phyloP scores from a whole-genome alignment of 768 basidiomycete genomes.

The Amanita exitialis region DNA sequence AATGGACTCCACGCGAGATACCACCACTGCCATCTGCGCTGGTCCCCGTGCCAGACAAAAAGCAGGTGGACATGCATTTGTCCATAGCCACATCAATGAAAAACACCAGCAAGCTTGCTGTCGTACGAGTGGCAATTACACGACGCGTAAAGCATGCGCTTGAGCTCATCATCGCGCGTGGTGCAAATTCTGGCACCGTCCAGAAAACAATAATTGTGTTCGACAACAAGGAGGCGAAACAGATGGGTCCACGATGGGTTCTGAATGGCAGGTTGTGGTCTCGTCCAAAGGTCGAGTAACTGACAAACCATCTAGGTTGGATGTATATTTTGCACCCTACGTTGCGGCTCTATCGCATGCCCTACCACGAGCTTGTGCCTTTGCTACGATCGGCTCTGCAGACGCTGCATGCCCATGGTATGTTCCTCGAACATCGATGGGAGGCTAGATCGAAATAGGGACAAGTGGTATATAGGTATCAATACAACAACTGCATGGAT shows the following conservation, averaged over 20 bases:
- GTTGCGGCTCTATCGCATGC: constrained; percentile 31
- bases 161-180: constrained; percentile 28
- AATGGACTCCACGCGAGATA: background rate
- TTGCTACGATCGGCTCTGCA: constrained; percentile 21
- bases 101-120: constrained; percentile 19
- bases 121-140: constrained; percentile 21
- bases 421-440: constrained; percentile 14
- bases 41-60: background rate
- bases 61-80: constrained; percentile 3
- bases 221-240: constrained; percentile 14
- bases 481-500: background rate
- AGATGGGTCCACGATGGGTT: constrained; percentile 10
- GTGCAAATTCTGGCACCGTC: constrained; percentile 19
- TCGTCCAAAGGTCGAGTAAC: constrained; percentile 16
- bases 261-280: constrained; percentile 1
- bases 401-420: constrained; percentile 13
- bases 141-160: constrained; percentile 29
- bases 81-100: constrained; percentile 22
- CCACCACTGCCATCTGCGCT: background rate
- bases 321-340: constrained; percentile 32
- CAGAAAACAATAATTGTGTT: background rate
- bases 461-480: background rate
- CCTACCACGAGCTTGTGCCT: constrained; percentile 29
- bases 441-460: background rate
- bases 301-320: constrained; percentile 28